These are phyloP conservation scores for Fraxinus ornus DNA, from an alignment of 305 asterid species.

Conservation along the genomic window DNA sequence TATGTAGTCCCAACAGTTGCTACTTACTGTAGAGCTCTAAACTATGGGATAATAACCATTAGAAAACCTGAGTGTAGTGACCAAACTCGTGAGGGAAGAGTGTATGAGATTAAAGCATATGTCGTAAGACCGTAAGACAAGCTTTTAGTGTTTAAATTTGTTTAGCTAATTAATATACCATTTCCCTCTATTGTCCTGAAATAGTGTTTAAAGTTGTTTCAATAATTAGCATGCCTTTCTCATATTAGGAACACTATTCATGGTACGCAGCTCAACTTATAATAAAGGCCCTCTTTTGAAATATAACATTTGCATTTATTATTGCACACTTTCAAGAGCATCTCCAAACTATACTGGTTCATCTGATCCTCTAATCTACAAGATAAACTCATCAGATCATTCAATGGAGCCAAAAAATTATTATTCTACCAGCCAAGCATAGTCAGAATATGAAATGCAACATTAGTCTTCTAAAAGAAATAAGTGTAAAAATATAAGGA, in stretches of 20 bases:
- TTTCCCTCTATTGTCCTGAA: not conserved
- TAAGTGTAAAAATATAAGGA: not conserved
- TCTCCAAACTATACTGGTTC: conserved; percentile 8
- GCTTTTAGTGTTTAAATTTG: not conserved
- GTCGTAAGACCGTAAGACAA: not conserved
- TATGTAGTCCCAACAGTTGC: not conserved
- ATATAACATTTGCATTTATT: conserved; percentile 2
- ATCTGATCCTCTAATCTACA: conserved; percentile 9
- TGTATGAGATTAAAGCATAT: not conserved
- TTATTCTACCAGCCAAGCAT: conserved; percentile 9
- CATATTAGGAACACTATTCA: conserved; percentile 12
- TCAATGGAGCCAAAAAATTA: not conserved
- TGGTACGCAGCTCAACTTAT: not conserved
- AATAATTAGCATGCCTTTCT: not conserved
- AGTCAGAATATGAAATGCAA: not conserved
- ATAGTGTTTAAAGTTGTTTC: not conserved
- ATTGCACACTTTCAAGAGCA: conserved; percentile 11
- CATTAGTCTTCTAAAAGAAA: not conserved
- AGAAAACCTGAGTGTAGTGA: not conserved
- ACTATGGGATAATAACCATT: not conserved
- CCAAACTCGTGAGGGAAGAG: not conserved
- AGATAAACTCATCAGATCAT: not conserved
- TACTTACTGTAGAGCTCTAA: not conserved
- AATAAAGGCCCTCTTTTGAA: conserved; percentile 3
- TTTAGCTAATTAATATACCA: not conserved